phyloP scores from a whole-genome alignment of 305 asterid genomes.

The Rubia tinctorum region DNA sequence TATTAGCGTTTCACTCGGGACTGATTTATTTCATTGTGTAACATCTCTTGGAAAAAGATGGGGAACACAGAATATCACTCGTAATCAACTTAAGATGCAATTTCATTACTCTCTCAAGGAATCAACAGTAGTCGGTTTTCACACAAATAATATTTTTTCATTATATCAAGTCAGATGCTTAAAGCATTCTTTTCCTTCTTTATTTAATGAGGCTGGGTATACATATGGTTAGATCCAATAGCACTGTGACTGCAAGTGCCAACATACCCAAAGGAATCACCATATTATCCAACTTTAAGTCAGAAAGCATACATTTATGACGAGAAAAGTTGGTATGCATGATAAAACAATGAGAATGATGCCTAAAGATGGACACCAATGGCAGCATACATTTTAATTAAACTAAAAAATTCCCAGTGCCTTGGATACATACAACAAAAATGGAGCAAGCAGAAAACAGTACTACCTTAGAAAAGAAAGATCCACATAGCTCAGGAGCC shows the following conservation, averaged over 20 bases:
- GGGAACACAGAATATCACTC: not conserved
- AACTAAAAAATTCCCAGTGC: not conserved
- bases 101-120: not conserved
- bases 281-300: not conserved
- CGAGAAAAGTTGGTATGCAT: not conserved
- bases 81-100: not conserved
- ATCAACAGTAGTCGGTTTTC: not conserved
- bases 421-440: not conserved
- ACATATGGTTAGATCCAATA: not conserved
- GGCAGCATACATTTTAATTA: not conserved
- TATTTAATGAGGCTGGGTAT: no score
- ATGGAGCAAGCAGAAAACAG: not conserved
- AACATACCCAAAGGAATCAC: not conserved
- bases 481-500: conserved; percentile 94
- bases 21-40: not conserved
- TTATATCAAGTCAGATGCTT: no score
- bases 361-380: not conserved
- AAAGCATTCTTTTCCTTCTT: no score
- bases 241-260: not conserved
- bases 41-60: not conserved
- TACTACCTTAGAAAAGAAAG: conserved; percentile 85
- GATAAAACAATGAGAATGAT: not conserved
- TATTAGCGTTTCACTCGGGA: not conserved
- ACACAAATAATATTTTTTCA: not conserved
- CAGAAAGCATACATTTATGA: not conserved